These are phyloP conservation scores for Beauveria rudraprayagi DNA, from an alignment of 2,329 filamentous ascomycete genomes.

Conservation along the genomic window DNA sequence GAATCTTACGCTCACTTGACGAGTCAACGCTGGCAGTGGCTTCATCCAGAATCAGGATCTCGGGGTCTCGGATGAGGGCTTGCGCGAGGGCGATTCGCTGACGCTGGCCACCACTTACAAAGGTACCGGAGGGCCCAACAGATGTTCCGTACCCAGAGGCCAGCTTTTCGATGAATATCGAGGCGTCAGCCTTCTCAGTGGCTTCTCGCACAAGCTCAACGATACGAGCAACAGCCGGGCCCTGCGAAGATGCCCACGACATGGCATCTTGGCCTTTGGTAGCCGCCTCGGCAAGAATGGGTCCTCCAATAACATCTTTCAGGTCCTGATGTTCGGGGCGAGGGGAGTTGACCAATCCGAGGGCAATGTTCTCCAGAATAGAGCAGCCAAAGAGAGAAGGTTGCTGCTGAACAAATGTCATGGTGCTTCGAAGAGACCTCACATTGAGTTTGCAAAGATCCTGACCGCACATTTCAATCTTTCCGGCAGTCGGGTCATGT, in stretches of 20 bases:
- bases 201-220: constrained; percentile 36
- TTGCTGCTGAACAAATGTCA: constrained; percentile 28
- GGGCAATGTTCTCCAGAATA: constrained; percentile 35
- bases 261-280: constrained; percentile 19
- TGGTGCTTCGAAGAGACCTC: constrained; percentile 21
- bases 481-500: constrained; percentile 35
- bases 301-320: constrained; percentile 30
- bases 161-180: constrained; percentile 38
- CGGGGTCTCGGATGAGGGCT: constrained; percentile 40
- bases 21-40: constrained; percentile 45
- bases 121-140: constrained; percentile 37
- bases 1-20: constrained; percentile 38
- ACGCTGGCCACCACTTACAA: constrained; percentile 44
- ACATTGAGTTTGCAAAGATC: constrained; percentile 30
- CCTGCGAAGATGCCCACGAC: constrained; percentile 15
- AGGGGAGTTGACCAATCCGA: constrained; percentile 31
- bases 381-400: constrained; percentile 26
- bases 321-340: constrained; percentile 22
- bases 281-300: constrained; percentile 36
- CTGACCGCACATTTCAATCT: constrained; percentile 27
- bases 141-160: constrained; percentile 39
- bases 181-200: constrained; percentile 47
- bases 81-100: constrained; percentile 44
- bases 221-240: constrained; percentile 30
- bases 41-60: constrained; percentile 43